Base-by-base conservation (phyloP, 495 filamentous ascomycete genomes). In the Penicillium pulvis region DNA sequence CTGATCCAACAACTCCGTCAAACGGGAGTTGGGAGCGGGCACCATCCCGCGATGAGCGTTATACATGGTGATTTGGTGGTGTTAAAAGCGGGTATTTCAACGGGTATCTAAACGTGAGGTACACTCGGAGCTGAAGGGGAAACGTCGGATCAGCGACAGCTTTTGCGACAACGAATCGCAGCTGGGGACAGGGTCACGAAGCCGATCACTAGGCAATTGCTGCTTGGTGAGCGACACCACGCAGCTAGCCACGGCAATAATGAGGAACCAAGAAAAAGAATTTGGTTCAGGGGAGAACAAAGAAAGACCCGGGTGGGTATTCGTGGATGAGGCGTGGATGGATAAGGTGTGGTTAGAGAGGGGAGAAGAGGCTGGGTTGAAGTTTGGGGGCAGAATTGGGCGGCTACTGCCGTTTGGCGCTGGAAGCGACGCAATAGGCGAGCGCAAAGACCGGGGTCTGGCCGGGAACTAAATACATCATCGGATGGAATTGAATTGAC, bases 1-100 rank as follows among this genome's bases (percentile, higher is more conserved):
- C 64, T 92, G 87, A 44, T 97, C 93, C 65, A 98, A 79, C 61
- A 97, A 83, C 79, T 98, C 94, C 61, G 85, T 91, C 62, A 98
- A 78, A 54, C 94, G 92, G 64, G 82, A 81, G 79, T 86, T 87
- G 64, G 88, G 82, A 61, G 78, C 82, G 62, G 84, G 85, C 65
- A 87, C 88, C 81, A 96, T 86, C 64, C 88, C 89, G 71, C 92
- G 90, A 79, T 93, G 91, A 59, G 88, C 80, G 77, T 88, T 91
- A 72, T 98, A 97, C 93, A 98, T 97, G 57, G 81, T 74, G 41
- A 26, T 8, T 6, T 46, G 4, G 6, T 17, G 16, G 43, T 6
- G 23, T 30, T 17, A n/a, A 26, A 55, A 35, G 45, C 14, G 31
- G n/a, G 12, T 45, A 5, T 52, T 47, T 3, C 8, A 35, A 58